A percentile compares a stretch with the other conserved stretches of the same genome.
phyloP scores from a whole-genome alignment of 768 basidiomycete species.

The Lanmaoa rubissima region DNA sequence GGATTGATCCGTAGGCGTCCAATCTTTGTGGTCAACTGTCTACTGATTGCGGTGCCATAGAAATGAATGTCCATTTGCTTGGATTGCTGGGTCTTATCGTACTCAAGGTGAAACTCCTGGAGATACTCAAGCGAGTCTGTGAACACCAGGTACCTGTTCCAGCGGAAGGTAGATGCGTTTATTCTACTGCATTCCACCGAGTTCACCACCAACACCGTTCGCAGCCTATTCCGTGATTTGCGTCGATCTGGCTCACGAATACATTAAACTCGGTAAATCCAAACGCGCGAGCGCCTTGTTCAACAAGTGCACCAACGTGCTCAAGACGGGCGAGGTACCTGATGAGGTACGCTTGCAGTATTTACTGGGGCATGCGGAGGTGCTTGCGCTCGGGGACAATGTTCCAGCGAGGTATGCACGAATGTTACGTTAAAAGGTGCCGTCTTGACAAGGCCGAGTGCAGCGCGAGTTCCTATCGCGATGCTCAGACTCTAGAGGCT shows the following conservation, averaged over 20 bases:
- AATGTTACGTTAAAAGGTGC: not conserved
- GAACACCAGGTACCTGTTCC: slow-evolving; percentile 43
- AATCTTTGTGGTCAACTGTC: not conserved
- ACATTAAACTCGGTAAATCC: slow-evolving; percentile 71
- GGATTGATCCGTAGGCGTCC: slow-evolving; percentile 52
- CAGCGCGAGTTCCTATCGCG: slow-evolving; percentile 55
- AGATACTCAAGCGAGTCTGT: slow-evolving; percentile 59
- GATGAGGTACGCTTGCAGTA: slow-evolving; percentile 54
- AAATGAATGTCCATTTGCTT: slow-evolving; percentile 57
- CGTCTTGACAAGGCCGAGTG: not conserved
- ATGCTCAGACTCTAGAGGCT: slow-evolving; percentile 52
- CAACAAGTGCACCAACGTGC: slow-evolving; percentile 47
- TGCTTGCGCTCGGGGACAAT: slow-evolving; percentile 59
- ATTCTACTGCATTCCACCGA: not conserved
- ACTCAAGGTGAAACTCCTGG: slow-evolving; percentile 64
- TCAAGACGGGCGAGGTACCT: slow-evolving; percentile 46
- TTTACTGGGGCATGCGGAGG: slow-evolving; percentile 64
- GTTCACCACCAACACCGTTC: not conserved
- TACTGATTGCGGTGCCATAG: slow-evolving; percentile 31
- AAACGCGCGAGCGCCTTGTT: slow-evolving; percentile 68
- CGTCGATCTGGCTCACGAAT: slow-evolving; percentile 75
- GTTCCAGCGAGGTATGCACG: slow-evolving; percentile 52
- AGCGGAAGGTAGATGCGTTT: slow-evolving; percentile 44
- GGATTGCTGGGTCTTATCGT: slow-evolving; percentile 68
- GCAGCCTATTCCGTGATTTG: slow-evolving; percentile 64